Conservation (phyloP, 345 rosid genomes). For the Acer yangbiense region DNA sequence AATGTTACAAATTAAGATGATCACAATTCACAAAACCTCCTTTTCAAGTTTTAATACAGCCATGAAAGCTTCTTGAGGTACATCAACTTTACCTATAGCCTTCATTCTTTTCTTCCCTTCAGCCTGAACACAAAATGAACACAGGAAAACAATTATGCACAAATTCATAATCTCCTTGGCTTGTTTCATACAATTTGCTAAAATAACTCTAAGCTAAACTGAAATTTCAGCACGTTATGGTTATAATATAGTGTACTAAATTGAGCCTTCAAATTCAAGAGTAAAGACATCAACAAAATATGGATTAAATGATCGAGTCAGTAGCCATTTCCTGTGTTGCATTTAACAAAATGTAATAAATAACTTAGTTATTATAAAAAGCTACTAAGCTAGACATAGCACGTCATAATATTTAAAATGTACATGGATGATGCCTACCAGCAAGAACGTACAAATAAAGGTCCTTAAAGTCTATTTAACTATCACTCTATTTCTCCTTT, state of each 20-base stretch:
- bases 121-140: conserved; percentile 48
- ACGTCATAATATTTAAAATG: too few relatives aligned
- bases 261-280: neutral
- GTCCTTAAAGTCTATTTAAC: too few relatives aligned
- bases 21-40: conserved; percentile 77
- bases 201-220: neutral
- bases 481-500: too few relatives aligned
- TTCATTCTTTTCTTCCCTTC: conserved; percentile 99
- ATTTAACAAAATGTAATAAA: neutral
- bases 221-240: neutral
- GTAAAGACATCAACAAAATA: neutral
- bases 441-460: too few relatives aligned
- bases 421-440: too few relatives aligned
- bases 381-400: neutral
- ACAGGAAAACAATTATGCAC: neutral
- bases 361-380: neutral
- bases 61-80: conserved; percentile 99
- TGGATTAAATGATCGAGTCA: neutral
- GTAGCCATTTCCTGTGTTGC: conserved; percentile 3
- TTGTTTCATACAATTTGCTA: neutral
- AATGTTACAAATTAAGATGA: neutral
- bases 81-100: conserved; percentile 94
- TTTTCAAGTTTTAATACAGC: conserved; percentile 95
- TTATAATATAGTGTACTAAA: neutral
- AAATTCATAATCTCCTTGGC: neutral